Evolutionary conservation across 1,139 yeast genomes (phyloP).

Genomic region (Nakaseomyces bracarensis): DNA sequence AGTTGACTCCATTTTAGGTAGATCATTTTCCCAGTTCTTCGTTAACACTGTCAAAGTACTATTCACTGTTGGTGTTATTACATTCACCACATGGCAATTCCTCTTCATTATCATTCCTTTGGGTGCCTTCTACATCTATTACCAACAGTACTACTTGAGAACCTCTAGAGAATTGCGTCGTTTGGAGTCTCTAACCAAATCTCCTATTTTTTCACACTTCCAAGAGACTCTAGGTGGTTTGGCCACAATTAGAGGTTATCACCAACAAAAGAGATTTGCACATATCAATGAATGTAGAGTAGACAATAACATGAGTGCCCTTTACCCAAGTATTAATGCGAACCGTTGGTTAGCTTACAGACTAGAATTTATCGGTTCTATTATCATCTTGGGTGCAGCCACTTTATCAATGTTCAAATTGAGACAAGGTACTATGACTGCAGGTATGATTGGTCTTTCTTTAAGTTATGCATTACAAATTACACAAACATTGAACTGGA

Average conservation of each 20-base stretch:
- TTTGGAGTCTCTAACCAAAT: constrained; percentile 83
- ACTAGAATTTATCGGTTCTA: constrained; percentile 80
- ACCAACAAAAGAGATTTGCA: constrained; percentile 64
- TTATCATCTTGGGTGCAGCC: constrained; percentile 79
- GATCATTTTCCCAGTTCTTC: constrained; percentile 80
- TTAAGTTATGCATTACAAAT: constrained; percentile 87
- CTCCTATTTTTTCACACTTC: constrained; percentile 94
- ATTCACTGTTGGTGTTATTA: constrained; percentile 74
- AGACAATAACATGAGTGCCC: constrained; percentile 83
- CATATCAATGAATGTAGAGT: constrained; percentile 68
- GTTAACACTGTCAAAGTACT: constrained; percentile 63
- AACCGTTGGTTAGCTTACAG: constrained; percentile 97
- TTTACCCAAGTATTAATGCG: constrained; percentile 86
- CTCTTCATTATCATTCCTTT: constrained; percentile 64
- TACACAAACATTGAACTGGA: constrained; percentile 93
- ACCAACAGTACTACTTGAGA: constrained; percentile 80
- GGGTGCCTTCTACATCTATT: constrained; percentile 62
- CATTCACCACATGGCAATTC: constrained; percentile 85
- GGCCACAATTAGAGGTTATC: constrained; percentile 81
- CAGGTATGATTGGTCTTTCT: constrained; percentile 90
- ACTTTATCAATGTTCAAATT: constrained; percentile 68
- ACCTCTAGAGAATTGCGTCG: constrained; percentile 94
- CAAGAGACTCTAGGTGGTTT: constrained; percentile 92
- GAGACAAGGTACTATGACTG: constrained; percentile 58
- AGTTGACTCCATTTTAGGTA: constrained; percentile 78